These are phyloP conservation scores for Conoideocrella luteorostrata DNA, from an alignment of 2,329 filamentous ascomycete species.

Conservation along the genomic window DNA sequence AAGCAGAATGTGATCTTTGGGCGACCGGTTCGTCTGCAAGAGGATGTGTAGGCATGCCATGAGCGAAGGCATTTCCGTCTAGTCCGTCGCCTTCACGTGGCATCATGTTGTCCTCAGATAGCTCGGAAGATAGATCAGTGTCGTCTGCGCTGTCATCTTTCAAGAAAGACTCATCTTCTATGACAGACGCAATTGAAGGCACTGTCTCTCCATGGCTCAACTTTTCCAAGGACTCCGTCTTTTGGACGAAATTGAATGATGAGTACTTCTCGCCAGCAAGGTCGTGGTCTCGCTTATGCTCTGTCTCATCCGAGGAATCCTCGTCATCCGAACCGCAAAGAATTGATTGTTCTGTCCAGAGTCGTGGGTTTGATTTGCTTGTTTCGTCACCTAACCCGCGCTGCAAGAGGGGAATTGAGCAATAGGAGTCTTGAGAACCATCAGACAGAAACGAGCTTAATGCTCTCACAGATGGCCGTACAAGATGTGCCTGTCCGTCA, in stretches of 20 bases:
- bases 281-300: conserved; percentile 9
- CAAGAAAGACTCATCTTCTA: conserved; percentile 37
- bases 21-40: conserved; percentile 11
- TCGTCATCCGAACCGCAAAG: conserved; percentile 42
- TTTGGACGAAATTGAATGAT: conserved; percentile 50
- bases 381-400: conserved; percentile 52
- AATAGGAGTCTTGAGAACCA: conserved; percentile 67
- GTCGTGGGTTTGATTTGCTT: conserved; percentile 20
- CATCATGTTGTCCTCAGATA: conserved; percentile 46
- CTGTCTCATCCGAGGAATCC: conserved; percentile 17
- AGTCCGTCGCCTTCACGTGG: conserved; percentile 36
- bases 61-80: conserved; percentile 13
- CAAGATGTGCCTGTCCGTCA: conserved; percentile 14
- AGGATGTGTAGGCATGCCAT: conserved; percentile 27
- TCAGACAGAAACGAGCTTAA: conserved; percentile 47
- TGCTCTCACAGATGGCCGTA: conserved; percentile 25
- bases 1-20: conserved; percentile 25
- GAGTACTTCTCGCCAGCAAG: conserved; percentile 26
- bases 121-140: conserved; percentile 57
- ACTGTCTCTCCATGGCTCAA: conserved; percentile 30
- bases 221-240: conserved; percentile 45
- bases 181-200: conserved; percentile 14
- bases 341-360: conserved; percentile 50
- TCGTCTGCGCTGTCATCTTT: conserved; percentile 46
- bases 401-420: conserved; percentile 70